Conservation (phyloP, 345 rosid species). For the Raphanus raphanistrum region DNA sequence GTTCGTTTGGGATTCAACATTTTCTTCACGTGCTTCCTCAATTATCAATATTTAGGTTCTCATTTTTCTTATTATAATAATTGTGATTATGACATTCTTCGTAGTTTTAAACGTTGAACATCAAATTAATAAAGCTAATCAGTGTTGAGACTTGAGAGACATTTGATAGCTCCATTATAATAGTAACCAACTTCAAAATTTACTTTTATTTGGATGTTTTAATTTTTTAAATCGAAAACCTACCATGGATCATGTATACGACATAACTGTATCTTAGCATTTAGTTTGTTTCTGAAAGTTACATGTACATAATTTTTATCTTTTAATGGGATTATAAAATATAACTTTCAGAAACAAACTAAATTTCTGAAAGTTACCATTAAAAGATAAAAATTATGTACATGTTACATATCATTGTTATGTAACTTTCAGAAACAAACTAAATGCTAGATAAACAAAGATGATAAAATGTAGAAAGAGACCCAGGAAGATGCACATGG, state of each 20-base stretch:
- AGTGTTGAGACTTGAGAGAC: neutral
- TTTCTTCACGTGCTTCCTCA: slow-evolving; percentile 25
- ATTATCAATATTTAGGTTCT: neutral
- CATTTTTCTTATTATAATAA: neutral
- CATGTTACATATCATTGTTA: too few relatives aligned
- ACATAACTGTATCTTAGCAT: neutral
- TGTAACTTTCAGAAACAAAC: too few relatives aligned
- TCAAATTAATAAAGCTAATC: neutral
- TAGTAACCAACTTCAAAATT: neutral
- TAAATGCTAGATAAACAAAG: slow-evolving; percentile 18
- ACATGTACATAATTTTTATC: neutral
- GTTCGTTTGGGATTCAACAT: slow-evolving; percentile 21
- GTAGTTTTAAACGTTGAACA: neutral
- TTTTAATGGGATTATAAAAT: neutral
- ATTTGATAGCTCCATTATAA: slow-evolving; percentile 7
- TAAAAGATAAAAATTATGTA: too few relatives aligned
- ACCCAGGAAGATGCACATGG: slow-evolving; percentile 53
- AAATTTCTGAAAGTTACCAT: too few relatives aligned
- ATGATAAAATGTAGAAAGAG: slow-evolving; percentile 42
- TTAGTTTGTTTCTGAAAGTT: neutral
- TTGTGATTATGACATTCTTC: neutral
- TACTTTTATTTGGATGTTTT: neutral
- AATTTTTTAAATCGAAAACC: neutral
- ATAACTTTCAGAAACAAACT: too few relatives aligned
- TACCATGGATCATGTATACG: neutral